Evolutionary conservation across 352 stramenopile species (phyloP).

Genomic region (Pythium sp.): DNA sequence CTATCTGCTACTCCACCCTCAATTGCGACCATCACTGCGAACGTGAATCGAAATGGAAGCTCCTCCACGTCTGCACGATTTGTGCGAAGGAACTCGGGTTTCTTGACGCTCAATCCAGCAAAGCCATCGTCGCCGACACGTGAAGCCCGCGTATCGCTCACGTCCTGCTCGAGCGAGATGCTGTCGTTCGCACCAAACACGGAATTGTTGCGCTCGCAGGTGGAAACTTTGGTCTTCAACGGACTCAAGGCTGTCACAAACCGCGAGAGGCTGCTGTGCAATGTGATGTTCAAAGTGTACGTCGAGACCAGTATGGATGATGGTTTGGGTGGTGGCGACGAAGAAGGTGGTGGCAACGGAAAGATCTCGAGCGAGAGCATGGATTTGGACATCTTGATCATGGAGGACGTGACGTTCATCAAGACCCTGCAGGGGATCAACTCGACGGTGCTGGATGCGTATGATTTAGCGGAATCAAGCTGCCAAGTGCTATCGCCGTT

Average conservation of each 20-base stretch:
- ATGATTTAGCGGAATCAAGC: slow-evolving; percentile 46
- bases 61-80: slow-evolving; percentile 9
- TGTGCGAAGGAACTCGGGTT: slow-evolving; percentile 21
- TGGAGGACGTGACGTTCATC: slow-evolving; percentile 63
- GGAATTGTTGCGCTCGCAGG: slow-evolving; percentile 57
- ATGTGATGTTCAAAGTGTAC: slow-evolving; percentile 66
- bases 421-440: slow-evolving; percentile 55
- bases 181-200: slow-evolving; percentile 50
- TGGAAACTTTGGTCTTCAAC: slow-evolving; percentile 69
- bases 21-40: slow-evolving; percentile 9
- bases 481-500: slow-evolving; percentile 66
- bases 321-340: slow-evolving; percentile 28
- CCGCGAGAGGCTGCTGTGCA: slow-evolving; percentile 55
- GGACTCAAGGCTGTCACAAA: slow-evolving; percentile 66
- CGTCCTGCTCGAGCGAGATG: slow-evolving; percentile 22
- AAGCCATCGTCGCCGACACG: slow-evolving; percentile 11
- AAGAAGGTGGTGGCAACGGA: slow-evolving; percentile 27
- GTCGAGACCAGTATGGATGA: slow-evolving; percentile 56
- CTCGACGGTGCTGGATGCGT: slow-evolving; percentile 52
- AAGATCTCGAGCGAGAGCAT: slow-evolving; percentile 47
- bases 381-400: slow-evolving; percentile 78
- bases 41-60: background rate
- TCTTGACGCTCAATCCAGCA: slow-evolving; percentile 11
- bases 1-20: slow-evolving; percentile 19
- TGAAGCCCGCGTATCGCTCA: background rate